These are phyloP conservation scores for Margaritispora aquatica DNA, from an alignment of 495 filamentous ascomycete species.

Conservation along the genomic window DNA sequence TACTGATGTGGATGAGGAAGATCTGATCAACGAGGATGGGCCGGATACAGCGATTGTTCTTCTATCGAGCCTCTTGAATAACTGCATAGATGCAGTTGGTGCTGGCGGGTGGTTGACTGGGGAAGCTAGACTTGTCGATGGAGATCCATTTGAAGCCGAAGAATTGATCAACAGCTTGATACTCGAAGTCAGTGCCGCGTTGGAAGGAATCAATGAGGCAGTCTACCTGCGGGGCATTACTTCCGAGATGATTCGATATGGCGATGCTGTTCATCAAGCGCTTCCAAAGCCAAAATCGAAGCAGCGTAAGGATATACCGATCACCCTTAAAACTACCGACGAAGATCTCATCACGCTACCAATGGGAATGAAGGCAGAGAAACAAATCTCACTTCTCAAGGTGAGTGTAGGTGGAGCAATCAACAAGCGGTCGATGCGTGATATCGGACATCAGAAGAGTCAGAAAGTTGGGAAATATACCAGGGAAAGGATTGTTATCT, in stretches of 20 bases:
- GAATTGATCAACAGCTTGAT: conserved; percentile 64
- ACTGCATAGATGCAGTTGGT: conserved; percentile 79
- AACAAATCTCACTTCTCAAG: conserved; percentile 44
- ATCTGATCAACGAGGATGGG: conserved; percentile 40
- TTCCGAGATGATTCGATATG: conserved; percentile 63
- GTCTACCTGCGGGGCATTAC: conserved; percentile 61
- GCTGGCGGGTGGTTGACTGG: conserved; percentile 73
- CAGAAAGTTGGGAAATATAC: conserved; percentile 72
- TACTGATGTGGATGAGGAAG: conserved; percentile 31
- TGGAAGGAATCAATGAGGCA: conserved; percentile 72
- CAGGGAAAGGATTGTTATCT: conserved; percentile 63
- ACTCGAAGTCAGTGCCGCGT: conserved; percentile 65
- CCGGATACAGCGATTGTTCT: conserved; percentile 48
- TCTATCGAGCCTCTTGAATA: conserved; percentile 62
- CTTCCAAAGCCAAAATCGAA: conserved; percentile 7
- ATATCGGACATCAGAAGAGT: conserved; percentile 66
- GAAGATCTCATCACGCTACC: conserved; percentile 42
- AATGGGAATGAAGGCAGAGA: conserved; percentile 64
- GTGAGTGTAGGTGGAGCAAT: conserved; percentile 58
- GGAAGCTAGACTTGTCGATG: conserved; percentile 40
- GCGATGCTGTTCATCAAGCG: conserved; percentile 36
- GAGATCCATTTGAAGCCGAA: conserved; percentile 39
- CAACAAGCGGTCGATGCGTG: conserved; percentile 53
- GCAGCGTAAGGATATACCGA: conserved; percentile 19
- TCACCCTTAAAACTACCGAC: conserved; percentile 15